Evolutionary conservation across 257 asterid genomes (phyloP), one percentile per base, ranked within the genome.

Genomic region (Solanum lycopersicoides): DNA sequence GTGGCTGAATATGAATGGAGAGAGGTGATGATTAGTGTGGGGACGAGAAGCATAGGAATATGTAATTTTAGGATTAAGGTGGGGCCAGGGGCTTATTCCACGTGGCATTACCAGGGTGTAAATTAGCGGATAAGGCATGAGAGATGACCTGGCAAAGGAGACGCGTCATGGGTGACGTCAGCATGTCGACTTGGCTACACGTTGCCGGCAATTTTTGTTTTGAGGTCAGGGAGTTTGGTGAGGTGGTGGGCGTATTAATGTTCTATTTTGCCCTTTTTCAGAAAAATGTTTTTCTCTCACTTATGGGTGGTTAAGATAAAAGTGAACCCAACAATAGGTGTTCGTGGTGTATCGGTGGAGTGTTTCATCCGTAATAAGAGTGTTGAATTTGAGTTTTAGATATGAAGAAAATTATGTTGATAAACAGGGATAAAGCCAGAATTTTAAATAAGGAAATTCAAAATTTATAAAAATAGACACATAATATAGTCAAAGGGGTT

Each of bases 91-190:
- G 15, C 1, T 42, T 9, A 34, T 28, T 83, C 80, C 87, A 88
- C 90, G 90, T 88, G 92, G 92, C 83, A 28, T 12, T 5, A 5
- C 30, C 60, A 59, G 5, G 88, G 88, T 83, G 89, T 65, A 88
- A 30, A 32, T 84, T 76, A 79, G 89, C 88, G 92, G 90, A 90
- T 90, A 90, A 88, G 88, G 88, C 65, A 86, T 79, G 20, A 74
- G 79, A 28, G 47, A 69, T 84, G 91, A 87, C 83, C n/a, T 89
- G 89, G 87, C 35, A 12, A 4, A 16, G 20, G 15, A 4, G 34
- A 12, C n/a, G 21, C 92, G 35, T 88, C 90, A 88, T 5, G 65
- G 72, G 12, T 83, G 86, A 77, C 89, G 85, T 86, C 88, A 86
- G 0, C 87, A 47, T 21, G 37, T 16, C 86, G 65, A 75, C 16